phyloP scores from a whole-genome alignment of 1,284 basidiomycete genomes.

The Irpex rosettiformis region DNA sequence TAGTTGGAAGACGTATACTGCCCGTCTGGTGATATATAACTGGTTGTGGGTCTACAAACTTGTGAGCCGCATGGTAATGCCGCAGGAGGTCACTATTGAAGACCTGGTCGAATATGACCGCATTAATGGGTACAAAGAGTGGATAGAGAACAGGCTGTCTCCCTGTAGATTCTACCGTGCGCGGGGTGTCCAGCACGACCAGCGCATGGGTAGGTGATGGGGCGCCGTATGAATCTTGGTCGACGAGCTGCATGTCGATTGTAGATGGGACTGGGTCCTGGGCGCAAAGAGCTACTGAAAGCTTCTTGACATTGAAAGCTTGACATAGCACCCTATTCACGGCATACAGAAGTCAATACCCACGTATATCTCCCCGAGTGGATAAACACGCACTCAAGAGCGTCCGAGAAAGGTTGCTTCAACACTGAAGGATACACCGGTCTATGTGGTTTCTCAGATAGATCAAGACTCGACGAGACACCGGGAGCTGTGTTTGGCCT shows the following conservation, averaged over 20 bases:
- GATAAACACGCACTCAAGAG: slow-evolving; percentile 17
- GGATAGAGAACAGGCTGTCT: slow-evolving; percentile 13
- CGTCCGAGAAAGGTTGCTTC: slow-evolving; percentile 25
- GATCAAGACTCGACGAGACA: not conserved
- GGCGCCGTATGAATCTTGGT: not conserved
- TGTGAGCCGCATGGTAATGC: slow-evolving; percentile 8
- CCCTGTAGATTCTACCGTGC: slow-evolving; percentile 12
- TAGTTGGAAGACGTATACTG: slow-evolving; percentile 26
- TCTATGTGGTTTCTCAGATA: not conserved
- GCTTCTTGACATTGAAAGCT: slow-evolving; percentile 20
- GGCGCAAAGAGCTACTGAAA: slow-evolving; percentile 6
- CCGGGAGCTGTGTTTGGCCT: not conserved
- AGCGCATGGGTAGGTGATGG: slow-evolving; percentile 23
- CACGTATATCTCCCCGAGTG: not conserved
- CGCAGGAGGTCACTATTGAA: slow-evolving; percentile 22
- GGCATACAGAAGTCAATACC: not conserved
- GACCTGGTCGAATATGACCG: slow-evolving; percentile 20
- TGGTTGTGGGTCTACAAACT: slow-evolving; percentile 5
- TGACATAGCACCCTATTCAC: slow-evolving; percentile 24
- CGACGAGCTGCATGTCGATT: slow-evolving; percentile 17
- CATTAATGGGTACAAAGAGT: slow-evolving; percentile 26
- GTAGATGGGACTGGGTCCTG: slow-evolving; percentile 16
- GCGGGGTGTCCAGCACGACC: slow-evolving; percentile 15
- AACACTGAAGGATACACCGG: slow-evolving; percentile 11
- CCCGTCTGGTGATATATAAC: slow-evolving; percentile 10